Base-by-base conservation (phyloP, 805 yeast genomes). In the Saturnispora diversa region DNA sequence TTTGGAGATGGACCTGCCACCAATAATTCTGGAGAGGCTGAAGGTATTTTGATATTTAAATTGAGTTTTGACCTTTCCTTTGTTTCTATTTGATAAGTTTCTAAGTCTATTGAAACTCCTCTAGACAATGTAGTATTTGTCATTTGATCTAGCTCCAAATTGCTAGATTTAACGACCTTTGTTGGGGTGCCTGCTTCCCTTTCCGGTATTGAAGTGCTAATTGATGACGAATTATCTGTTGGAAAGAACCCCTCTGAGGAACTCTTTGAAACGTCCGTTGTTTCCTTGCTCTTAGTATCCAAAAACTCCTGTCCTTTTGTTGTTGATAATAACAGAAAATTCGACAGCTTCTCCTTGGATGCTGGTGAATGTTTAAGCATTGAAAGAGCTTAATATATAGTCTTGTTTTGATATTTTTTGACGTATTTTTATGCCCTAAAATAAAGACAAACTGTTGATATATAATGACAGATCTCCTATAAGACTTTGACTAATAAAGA, bases 231-330 rank as follows among this genome's bases (percentile, higher is more conserved):
- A 12, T 33, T 40, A 31, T 42, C 42, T 4, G 38, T n/a, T 2
- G 44, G 16, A 6, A 45, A 41, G 15, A 32, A 34, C 3, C 45
- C 47, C 23, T 44, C 49, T 2, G 49, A 44, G 10, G 49, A 46
- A 15, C 47, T 44, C 31, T 46, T 46, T 2, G 47, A 44, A 7
- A 31, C 34, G 12, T 19, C 21, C 17, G 19, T 19, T 1, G 33
- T 30, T 17, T 30, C 33, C 17, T 30, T 30, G 23, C 33, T 30
- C 10, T 30, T 30, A 5, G 23, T 19, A 6, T 30, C 24, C 11
- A 30, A 30, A 6, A 30, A 7, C 23, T 30, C 33, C 12, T 30
- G 33, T 19, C 3, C 22, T 11, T 15, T 17, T 5, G 5, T 24
- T n/a, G 10, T 24, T 10, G 27, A 19, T 4, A 19, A 21, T 17